Evolutionary conservation across 78 protist species (phyloP).

Genomic region (Salpingoeca rosetta): DNA sequence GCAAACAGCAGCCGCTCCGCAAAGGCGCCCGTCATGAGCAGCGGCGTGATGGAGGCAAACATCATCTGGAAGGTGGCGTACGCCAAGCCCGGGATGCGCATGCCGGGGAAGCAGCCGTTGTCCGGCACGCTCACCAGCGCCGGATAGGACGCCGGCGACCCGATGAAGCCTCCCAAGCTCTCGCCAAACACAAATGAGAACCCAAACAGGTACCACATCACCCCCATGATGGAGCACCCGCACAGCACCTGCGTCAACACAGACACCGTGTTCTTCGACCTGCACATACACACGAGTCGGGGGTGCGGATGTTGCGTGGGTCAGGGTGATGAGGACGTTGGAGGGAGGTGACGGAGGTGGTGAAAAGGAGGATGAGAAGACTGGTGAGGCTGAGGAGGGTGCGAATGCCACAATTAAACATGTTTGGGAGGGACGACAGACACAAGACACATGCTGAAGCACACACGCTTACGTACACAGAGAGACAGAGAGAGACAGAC

Average conservation of each 20-base stretch:
- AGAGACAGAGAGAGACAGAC: no score
- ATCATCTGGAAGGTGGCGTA: conserved; percentile 71
- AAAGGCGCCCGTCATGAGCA: conserved; percentile 75
- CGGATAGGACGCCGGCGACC: conserved; percentile 22
- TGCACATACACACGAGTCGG: no score
- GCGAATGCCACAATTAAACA: no score
- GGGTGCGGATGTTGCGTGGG: no score
- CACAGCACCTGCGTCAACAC: conserved; percentile 55
- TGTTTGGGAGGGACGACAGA: no score
- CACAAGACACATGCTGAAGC: no score
- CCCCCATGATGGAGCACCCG: conserved; percentile 40
- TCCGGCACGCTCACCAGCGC: conserved; percentile 27
- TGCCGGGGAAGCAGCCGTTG: conserved; percentile 31
- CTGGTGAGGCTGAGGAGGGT: no score
- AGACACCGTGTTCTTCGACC: conserved; percentile 61
- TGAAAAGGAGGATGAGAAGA: no score
- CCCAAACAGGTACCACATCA: conserved; percentile 68
- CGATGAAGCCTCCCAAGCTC: conserved; percentile 54
- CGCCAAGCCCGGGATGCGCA: conserved; percentile 52
- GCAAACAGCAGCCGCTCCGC: conserved; percentile 62
- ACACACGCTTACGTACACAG: no score
- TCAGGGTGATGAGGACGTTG: no score
- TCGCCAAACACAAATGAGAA: conserved; percentile 59
- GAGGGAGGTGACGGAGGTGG: no score
- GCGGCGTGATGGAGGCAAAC: conserved; percentile 82